A percentile compares a stretch with the other conserved stretches of the same genome.
Evolutionary conservation across 2,329 filamentous ascomycete genomes (phyloP).

Genomic region (Clarireedia paspali): DNA sequence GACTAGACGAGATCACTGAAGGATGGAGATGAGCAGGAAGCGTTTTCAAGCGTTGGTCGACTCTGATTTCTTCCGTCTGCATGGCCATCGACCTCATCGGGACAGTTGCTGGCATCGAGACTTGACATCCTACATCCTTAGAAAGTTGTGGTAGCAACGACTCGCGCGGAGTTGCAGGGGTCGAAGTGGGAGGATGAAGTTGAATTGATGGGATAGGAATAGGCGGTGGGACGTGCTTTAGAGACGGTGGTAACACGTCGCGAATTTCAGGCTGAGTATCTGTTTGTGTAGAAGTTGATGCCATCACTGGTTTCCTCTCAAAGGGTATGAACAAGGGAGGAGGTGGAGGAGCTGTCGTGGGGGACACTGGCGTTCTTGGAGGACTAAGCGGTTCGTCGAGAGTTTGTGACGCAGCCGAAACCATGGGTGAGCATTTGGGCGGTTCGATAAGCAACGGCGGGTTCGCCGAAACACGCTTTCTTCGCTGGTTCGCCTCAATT

Average conservation of each 20-base stretch:
- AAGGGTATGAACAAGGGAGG: slow-evolving; percentile 19
- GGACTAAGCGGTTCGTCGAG: slow-evolving; percentile 55
- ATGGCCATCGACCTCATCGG: slow-evolving; percentile 40
- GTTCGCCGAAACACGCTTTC: slow-evolving; percentile 55
- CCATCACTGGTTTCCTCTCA: slow-evolving; percentile 35
- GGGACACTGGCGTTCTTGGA: slow-evolving; percentile 54
- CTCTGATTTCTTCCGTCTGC: slow-evolving; percentile 86
- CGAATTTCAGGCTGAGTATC: slow-evolving; percentile 25
- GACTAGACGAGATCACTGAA: slow-evolving; percentile 60
- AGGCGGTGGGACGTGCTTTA: slow-evolving; percentile 25
- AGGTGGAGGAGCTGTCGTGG: slow-evolving; percentile 36
- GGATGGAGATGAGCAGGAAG: slow-evolving; percentile 74
- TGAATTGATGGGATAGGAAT: slow-evolving; percentile 72
- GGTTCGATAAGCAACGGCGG: slow-evolving; percentile 44
- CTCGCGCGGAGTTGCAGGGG: slow-evolving; percentile 70
- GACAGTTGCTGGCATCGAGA: slow-evolving; percentile 44
- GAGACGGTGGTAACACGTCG: slow-evolving; percentile 27
- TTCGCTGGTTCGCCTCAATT: slow-evolving; percentile 65
- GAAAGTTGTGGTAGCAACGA: slow-evolving; percentile 71
- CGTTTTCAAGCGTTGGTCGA: slow-evolving; percentile 68
- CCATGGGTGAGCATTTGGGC: slow-evolving; percentile 43
- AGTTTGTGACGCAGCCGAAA: slow-evolving; percentile 58
- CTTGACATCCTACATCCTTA: slow-evolving; percentile 80
- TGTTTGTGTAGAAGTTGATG: slow-evolving; percentile 57
- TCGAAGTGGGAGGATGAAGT: slow-evolving; percentile 79